Evolutionary conservation across 1,284 basidiomycete genomes (phyloP).

Genomic region (Inonotus obliquus): DNA sequence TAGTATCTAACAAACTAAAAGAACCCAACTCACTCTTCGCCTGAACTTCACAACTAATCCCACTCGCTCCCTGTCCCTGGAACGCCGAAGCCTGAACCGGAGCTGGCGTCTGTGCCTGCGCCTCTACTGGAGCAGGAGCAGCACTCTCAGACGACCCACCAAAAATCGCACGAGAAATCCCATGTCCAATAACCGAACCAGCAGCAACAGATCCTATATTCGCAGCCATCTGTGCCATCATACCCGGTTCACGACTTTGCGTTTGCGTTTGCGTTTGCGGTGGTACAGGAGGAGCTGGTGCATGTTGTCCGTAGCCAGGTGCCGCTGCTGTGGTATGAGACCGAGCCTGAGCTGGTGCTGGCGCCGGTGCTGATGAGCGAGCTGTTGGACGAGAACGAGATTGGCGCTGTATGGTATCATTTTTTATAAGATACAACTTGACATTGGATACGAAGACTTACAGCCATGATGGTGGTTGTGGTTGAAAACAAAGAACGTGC

Average conservation of each 20-base stretch:
- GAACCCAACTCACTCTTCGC: conserved; percentile 56
- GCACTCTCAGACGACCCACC: conserved; percentile 47
- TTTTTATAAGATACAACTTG: conserved; percentile 13
- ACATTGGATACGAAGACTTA: conserved; percentile 33
- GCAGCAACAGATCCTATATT: conserved; percentile 85
- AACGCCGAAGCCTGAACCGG: conserved; percentile 18
- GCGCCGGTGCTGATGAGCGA: conserved; percentile 41
- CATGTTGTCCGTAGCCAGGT: conserved; percentile 38
- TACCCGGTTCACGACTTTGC: conserved; percentile 50
- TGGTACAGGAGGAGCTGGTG: conserved; percentile 39
- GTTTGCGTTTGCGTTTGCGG: conserved; percentile 31
- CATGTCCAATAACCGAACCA: conserved; percentile 81
- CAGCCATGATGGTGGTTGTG: conserved; percentile 47
- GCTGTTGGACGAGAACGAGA: conserved; percentile 50
- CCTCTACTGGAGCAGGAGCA: conserved; percentile 36
- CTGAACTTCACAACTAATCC: conserved; percentile 60
- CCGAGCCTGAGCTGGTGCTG: conserved; percentile 38
- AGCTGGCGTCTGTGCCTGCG: conserved; percentile 31
- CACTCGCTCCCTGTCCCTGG: conserved; percentile 36
- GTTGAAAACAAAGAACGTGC: conserved; percentile 18
- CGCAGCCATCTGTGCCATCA: conserved; percentile 81
- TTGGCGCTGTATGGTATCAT: conserved; percentile 45
- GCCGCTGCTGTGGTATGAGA: conserved; percentile 36
- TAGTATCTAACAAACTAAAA: neutral
- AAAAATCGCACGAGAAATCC: conserved; percentile 81